phyloP scores from a whole-genome alignment of 2,329 filamentous ascomycete species.

The Hortaea sp. region DNA sequence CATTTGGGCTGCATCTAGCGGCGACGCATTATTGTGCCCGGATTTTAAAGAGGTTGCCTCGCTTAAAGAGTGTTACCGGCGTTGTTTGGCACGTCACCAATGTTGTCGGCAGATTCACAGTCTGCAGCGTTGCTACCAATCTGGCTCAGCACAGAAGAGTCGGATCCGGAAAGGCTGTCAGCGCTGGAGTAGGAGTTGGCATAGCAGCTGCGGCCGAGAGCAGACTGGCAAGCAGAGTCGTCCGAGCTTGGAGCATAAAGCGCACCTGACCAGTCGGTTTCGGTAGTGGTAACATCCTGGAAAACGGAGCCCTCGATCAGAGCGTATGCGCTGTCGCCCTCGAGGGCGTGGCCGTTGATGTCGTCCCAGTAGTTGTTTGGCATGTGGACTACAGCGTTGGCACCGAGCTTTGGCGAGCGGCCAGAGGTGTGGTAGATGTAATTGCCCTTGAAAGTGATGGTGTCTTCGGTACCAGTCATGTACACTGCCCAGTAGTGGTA shows the following conservation, averaged over 20 bases:
- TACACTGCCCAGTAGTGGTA: constrained; percentile 54
- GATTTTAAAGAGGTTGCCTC: too few relatives aligned
- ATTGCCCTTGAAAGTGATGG: constrained; percentile 50
- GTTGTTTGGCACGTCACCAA: too few relatives aligned
- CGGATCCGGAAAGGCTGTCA: too few relatives aligned
- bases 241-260: constrained; percentile 26
- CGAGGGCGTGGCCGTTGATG: constrained; percentile 49
- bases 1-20: too few relatives aligned
- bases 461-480: constrained; percentile 46
- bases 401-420: constrained; percentile 46
- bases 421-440: constrained; percentile 51
- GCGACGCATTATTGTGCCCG: too few relatives aligned
- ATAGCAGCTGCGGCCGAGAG: constrained; percentile 40
- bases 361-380: constrained; percentile 53
- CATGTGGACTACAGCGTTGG: constrained; percentile 48
- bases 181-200: too few relatives aligned
- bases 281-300: constrained; percentile 40
- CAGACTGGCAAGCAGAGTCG: constrained; percentile 1
- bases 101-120: too few relatives aligned
- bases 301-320: constrained; percentile 51
- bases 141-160: too few relatives aligned
- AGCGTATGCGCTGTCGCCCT: constrained; percentile 32
- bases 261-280: constrained; percentile 26
- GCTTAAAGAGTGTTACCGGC: too few relatives aligned
- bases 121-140: too few relatives aligned